Base-by-base conservation (phyloP, 1,284 basidiomycete genomes). In the Boletus smithii region DNA sequence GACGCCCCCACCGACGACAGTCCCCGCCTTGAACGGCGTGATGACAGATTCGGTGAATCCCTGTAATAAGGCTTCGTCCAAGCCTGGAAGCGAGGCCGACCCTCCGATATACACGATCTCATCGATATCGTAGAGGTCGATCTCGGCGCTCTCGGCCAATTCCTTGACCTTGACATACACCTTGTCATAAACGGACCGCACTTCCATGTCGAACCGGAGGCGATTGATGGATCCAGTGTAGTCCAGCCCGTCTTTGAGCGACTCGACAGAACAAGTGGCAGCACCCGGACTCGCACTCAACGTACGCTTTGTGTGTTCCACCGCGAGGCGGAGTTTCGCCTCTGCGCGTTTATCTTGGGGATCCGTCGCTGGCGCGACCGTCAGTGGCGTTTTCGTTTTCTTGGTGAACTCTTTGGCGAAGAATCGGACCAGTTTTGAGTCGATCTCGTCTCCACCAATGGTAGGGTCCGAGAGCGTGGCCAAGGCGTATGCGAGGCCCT, bases 341-440 rank as follows among this genome's bases (percentile, higher is more conserved):
- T 94, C 90, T 4, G 95, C 93, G 18, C 97, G 89, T 63, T 84
- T 81, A 69, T 95, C 89, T 40, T 73, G 70, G 10, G 73, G 60
- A n/a, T 80, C 73, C 5, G 70, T 68, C 16, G 80, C 69, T 30
- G 86, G 83, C 32, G 78, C 74, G 55, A 79, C 83, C 13, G 77
- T 70, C 32, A 97, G 75, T 0, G 85, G 73, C 20, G 81, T 79
- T 70, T 95, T 95, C 32, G 88, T 94, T 77, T 98, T 99, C 71
- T 98, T 98, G 46, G 91, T 91, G 69, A 99, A 99, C 62, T 99
- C 95, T 66, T 95, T 89, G 46, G 91, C 85, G 69, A 99, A 97
- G 76, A 90, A 91, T 51, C 88, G 84, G 72, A 97, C 83, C 35
- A 98, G 78, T 57, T 85, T 81, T 48, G 83, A 79, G 70, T 95